These are phyloP conservation scores for Venturiaceae sp. DNA, from an alignment of 2,329 filamentous ascomycete species.

Conservation along the genomic window DNA sequence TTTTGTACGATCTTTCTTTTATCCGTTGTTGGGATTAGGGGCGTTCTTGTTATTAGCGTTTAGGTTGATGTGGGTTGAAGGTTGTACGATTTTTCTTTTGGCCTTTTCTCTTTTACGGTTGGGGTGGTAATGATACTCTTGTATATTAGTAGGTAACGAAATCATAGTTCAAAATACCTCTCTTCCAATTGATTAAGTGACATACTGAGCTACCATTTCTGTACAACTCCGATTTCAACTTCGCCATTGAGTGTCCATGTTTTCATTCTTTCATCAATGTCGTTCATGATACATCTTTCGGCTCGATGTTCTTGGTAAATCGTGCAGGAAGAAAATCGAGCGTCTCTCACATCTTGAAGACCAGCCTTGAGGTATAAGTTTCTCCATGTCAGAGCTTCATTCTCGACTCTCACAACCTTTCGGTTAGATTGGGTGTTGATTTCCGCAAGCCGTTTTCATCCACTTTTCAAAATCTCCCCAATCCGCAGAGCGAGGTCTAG, in stretches of 20 bases:
- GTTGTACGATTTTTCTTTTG: not conserved
- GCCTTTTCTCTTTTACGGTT: not conserved
- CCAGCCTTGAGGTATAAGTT: no score
- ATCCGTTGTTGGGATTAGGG: not conserved
- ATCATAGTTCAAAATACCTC: not conserved
- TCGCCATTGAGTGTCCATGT: no score
- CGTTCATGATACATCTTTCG: not conserved
- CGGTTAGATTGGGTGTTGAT: no score
- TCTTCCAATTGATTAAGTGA: not conserved
- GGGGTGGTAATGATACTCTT: not conserved
- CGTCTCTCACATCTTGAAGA: no score
- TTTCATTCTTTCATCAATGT: not conserved
- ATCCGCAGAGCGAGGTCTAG: conserved; percentile 77
- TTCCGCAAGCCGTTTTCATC: not conserved
- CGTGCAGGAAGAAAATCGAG: no score
- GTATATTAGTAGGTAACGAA: not conserved
- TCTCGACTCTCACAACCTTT: no score
- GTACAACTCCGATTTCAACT: no score
- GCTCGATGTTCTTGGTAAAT: no score
- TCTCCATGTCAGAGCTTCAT: no score
- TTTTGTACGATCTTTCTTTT: not conserved
- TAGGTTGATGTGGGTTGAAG: not conserved
- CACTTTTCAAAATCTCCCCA: conserved; percentile 55
- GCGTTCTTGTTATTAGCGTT: not conserved
- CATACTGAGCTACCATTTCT: no score